A percentile compares a stretch with the other conserved stretches of the same genome.
Conservation (phyloP, 805 yeast genomes). For the Candida odintsovae region DNA sequence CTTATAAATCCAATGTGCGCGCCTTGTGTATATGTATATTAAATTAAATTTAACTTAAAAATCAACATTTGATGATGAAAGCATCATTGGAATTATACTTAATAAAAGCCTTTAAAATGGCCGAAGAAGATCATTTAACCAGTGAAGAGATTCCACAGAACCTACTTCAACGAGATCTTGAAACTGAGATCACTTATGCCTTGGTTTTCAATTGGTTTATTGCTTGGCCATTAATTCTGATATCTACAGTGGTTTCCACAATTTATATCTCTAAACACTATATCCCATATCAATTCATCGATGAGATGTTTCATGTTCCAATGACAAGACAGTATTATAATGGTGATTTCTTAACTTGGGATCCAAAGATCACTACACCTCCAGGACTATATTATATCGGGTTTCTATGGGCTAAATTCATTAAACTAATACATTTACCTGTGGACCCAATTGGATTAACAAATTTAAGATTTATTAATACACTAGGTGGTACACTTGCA, state of each 20-base stretch:
- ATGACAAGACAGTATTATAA: slow-evolving; percentile 58
- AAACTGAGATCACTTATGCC: slow-evolving; percentile 21
- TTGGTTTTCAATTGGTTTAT: slow-evolving; percentile 28
- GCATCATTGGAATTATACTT: no score
- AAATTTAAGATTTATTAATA: slow-evolving; percentile 51
- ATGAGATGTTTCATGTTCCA: slow-evolving; percentile 81
- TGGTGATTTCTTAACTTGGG: slow-evolving; percentile 67
- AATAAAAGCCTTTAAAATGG: background rate
- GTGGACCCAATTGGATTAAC: slow-evolving; percentile 29
- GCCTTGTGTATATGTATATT: no score
- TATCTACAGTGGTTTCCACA: slow-evolving; percentile 24
- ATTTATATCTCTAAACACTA: slow-evolving; percentile 23
- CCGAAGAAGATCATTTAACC: background rate
- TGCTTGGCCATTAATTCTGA: slow-evolving; percentile 24
- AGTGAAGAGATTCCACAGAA: background rate
- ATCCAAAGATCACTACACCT: slow-evolving; percentile 91
- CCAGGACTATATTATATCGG: slow-evolving; percentile 76
- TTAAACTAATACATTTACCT: slow-evolving; percentile 16
- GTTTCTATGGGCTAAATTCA: slow-evolving; percentile 27
- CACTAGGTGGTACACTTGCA: slow-evolving; percentile 54
- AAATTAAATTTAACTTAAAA: no score
- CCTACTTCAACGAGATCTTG: slow-evolving; percentile 15
- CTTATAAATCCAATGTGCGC: no score
- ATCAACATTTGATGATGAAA: no score
- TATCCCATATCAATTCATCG: slow-evolving; percentile 37